These are phyloP conservation scores for Pleurozium schreberi DNA, from an alignment of 225 moss, liverwort and hornwort genomes.

Conservation along the genomic window DNA sequence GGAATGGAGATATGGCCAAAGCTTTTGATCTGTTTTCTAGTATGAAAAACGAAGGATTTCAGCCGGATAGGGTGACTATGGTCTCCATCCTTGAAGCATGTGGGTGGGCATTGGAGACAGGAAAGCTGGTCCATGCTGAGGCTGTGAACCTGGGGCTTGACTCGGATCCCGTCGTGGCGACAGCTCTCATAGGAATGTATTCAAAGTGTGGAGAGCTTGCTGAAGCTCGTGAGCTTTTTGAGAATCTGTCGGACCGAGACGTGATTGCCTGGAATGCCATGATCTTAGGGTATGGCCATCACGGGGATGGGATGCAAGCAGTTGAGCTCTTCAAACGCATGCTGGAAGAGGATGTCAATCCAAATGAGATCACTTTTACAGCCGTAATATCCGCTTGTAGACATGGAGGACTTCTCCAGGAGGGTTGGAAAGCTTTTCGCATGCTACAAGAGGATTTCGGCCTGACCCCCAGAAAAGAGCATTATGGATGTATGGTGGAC, in stretches of 20 bases:
- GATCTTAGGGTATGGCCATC: slow-evolving; percentile 26
- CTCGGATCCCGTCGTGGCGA: slow-evolving; percentile 14
- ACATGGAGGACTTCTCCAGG: slow-evolving; percentile 14
- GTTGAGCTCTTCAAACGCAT: slow-evolving; percentile 19
- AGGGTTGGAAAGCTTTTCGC: slow-evolving; percentile 18
- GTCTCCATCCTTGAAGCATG: slow-evolving; percentile 16
- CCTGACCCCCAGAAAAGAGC: slow-evolving; percentile 19
- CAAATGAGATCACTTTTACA: slow-evolving; percentile 31
- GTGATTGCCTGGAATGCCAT: slow-evolving; percentile 38
- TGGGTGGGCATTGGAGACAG: slow-evolving; percentile 22
- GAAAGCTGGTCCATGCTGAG: slow-evolving; percentile 13
- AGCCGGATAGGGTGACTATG: slow-evolving; percentile 28
- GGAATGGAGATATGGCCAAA: not conserved
- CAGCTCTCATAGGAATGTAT: slow-evolving; percentile 38
- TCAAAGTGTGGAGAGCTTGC: slow-evolving; percentile 32
- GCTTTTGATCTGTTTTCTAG: slow-evolving; percentile 11
- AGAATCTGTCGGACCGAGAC: slow-evolving; percentile 8
- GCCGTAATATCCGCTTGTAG: slow-evolving; percentile 32
- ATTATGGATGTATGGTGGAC: slow-evolving; percentile 39
- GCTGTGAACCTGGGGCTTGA: slow-evolving; percentile 1
- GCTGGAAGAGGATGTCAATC: not conserved
- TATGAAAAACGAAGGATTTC: slow-evolving; percentile 19
- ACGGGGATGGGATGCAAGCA: slow-evolving; percentile 25
- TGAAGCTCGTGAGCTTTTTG: slow-evolving; percentile 27
- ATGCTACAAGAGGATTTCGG: slow-evolving; percentile 10